Conservation (phyloP, 2,329 filamentous ascomycete genomes). For the Curvularia spicifera region DNA sequence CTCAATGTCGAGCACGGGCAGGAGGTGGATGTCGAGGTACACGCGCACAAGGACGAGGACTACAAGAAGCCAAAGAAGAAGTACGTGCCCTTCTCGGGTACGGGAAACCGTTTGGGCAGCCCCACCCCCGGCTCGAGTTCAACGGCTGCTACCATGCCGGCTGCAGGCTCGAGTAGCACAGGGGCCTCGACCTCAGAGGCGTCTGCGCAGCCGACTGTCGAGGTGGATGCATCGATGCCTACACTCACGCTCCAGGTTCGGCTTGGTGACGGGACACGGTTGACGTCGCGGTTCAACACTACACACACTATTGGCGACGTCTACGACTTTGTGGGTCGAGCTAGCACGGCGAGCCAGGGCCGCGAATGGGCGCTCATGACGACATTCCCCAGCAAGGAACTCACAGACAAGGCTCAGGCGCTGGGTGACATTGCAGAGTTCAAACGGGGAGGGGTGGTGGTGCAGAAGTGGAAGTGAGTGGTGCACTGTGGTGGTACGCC, state of each 20-base stretch:
- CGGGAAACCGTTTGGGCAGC: slow-evolving; percentile 76
- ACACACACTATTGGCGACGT: slow-evolving; percentile 78
- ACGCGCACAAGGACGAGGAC: slow-evolving; percentile 74
- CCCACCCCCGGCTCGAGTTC: slow-evolving; percentile 70
- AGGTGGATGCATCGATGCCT: slow-evolving; percentile 70
- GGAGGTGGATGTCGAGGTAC: slow-evolving; percentile 78
- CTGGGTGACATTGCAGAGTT: slow-evolving; percentile 58
- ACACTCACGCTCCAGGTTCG: slow-evolving; percentile 76
- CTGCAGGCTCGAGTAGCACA: slow-evolving; percentile 43
- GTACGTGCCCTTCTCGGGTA: slow-evolving; percentile 76
- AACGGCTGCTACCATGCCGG: slow-evolving; percentile 43
- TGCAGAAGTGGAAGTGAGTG: slow-evolving; percentile 60
- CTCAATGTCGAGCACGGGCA: slow-evolving; percentile 78
- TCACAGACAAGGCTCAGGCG: slow-evolving; percentile 67
- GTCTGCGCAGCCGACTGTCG: slow-evolving; percentile 53
- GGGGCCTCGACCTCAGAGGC: slow-evolving; percentile 36
- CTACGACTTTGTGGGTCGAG: slow-evolving; percentile 74
- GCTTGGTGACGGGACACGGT: slow-evolving; percentile 75
- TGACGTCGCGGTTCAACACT: slow-evolving; percentile 83
- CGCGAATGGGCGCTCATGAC: slow-evolving; percentile 79
- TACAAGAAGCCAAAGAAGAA: slow-evolving; percentile 75
- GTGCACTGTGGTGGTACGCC: neutral
- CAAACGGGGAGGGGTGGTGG: slow-evolving; percentile 61
- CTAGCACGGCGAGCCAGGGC: slow-evolving; percentile 62
- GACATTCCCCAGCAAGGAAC: slow-evolving; percentile 82